Evolutionary conservation across 148 eudicot genomes (phyloP).

Genomic region (Silene latifolia): DNA sequence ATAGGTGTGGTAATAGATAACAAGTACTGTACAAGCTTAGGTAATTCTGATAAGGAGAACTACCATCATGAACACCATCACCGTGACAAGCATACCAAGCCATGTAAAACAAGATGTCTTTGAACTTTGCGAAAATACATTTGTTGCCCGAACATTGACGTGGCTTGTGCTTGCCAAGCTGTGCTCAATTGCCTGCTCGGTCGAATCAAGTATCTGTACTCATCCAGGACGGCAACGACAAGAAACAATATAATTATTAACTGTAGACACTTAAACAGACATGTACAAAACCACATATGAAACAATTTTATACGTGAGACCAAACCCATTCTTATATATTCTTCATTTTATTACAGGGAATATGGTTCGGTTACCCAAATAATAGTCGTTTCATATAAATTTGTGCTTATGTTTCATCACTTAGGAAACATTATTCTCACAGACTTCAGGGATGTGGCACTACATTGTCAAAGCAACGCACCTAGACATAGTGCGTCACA

Average conservation of each 20-base stretch:
- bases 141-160: conserved; percentile 57
- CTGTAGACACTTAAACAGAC: not conserved
- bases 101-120: conserved; percentile 84
- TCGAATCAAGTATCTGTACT: conserved; percentile 81
- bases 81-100: conserved; percentile 72
- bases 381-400: no score
- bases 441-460: no score
- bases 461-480: not conserved
- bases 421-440: no score
- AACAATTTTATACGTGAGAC: no score
- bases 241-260: not conserved
- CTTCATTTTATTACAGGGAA: not conserved
- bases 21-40: conserved; percentile 16
- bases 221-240: not conserved
- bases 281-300: no score
- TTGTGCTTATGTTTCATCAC: no score
- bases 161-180: conserved; percentile 92
- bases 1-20: no score
- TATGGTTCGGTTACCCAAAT: no score
- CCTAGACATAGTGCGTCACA: not conserved
- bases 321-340: no score
- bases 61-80: conserved; percentile 74
- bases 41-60: conserved; percentile 86
- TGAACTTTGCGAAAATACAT: conserved; percentile 56
- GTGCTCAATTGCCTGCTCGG: conserved; percentile 84